Evolutionary conservation across 345 rosid genomes (phyloP).

Genomic region (Eucalyptus pauciflora): DNA sequence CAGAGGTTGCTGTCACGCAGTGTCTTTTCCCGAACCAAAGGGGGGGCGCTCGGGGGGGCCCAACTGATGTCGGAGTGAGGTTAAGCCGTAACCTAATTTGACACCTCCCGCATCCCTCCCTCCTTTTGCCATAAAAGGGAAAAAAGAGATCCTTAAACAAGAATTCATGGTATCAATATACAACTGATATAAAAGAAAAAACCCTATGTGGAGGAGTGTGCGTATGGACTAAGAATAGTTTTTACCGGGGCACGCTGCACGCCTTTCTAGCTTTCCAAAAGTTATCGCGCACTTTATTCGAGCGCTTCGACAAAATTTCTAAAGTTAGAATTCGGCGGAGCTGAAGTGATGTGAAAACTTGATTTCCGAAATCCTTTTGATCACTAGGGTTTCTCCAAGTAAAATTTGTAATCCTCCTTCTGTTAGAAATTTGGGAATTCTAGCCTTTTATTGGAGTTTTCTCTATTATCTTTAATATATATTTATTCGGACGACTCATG

Average conservation of each 20-base stretch:
- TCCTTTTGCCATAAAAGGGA: not conserved
- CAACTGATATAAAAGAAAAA: not conserved
- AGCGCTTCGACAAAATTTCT: not conserved
- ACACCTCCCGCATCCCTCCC: not conserved
- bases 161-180: not conserved
- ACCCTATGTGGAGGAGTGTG: not conserved
- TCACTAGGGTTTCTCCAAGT: not conserved
- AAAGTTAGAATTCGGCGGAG: not conserved
- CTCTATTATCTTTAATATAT: not conserved
- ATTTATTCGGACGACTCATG: not conserved
- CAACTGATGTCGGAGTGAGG: not conserved
- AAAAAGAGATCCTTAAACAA: not conserved
- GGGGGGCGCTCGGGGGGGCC: conserved; percentile 1
- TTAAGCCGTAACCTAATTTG: not conserved
- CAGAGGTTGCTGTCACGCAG: not conserved
- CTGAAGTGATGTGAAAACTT: not conserved
- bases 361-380: not conserved
- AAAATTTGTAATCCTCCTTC: not conserved
- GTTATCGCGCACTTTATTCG: not conserved
- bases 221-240: not conserved
- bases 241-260: not conserved
- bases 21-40: conserved; percentile 24
- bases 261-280: not conserved
- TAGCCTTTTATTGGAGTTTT: not conserved
- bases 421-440: not conserved